phyloP scores from a whole-genome alignment of 768 basidiomycete genomes.

The Termitomyces sp. region DNA sequence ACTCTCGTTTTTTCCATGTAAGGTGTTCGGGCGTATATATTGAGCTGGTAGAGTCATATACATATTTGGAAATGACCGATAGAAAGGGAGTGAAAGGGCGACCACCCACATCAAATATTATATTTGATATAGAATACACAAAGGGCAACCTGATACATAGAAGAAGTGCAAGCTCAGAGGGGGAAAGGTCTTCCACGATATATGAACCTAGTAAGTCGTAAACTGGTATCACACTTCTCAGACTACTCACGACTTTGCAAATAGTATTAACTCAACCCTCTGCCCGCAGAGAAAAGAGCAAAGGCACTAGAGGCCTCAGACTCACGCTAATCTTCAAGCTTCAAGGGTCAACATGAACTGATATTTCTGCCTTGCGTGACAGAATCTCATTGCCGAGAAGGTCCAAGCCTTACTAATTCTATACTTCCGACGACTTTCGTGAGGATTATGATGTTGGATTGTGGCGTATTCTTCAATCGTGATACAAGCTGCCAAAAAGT shows the following conservation, averaged over 20 bases:
- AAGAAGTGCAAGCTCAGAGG: no score
- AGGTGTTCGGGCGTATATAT: background rate
- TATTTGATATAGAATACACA: background rate
- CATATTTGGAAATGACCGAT: background rate
- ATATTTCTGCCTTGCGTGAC: no score
- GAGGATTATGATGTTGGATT: background rate
- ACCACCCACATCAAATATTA: background rate
- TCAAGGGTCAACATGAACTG: background rate
- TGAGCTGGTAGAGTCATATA: background rate
- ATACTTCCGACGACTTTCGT: background rate
- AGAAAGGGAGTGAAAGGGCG: background rate
- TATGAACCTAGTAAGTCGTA: background rate
- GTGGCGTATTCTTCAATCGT: background rate
- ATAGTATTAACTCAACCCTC: background rate
- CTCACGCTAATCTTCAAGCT: background rate
- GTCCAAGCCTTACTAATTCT: no score
- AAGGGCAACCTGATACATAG: no score
- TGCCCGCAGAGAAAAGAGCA: background rate
- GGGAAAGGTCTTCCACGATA: background rate
- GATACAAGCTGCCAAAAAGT: no score
- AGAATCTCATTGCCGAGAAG: no score
- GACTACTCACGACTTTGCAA: background rate
- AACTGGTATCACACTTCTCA: background rate
- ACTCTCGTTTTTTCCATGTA: background rate
- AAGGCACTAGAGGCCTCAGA: no score